Base-by-base conservation (phyloP, 495 filamentous ascomycete species). In the Bacidia gigantensis region DNA sequence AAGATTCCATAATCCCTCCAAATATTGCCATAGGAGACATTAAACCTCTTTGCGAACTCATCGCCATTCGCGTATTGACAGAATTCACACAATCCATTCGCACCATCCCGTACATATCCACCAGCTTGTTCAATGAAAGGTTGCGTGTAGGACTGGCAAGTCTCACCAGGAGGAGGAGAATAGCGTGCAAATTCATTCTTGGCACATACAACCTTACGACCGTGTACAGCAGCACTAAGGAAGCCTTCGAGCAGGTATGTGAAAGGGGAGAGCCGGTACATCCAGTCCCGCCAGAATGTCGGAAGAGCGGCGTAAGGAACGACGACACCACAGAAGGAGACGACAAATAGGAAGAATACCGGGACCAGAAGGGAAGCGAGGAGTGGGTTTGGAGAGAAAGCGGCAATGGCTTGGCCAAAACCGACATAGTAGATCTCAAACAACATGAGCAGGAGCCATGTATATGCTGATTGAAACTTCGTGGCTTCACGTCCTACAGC, bases 191-290 rank as follows among this genome's bases (percentile, higher is more conserved):
- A 74, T 60, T 86, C 82, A 2, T 67, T 60, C 24, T 65, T 54
- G 11, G 72, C 59, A 52, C 83, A 87, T 2, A 50, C 39, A n/a
- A 87, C 67, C 0, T 72, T 71, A 0, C 78, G 62, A 11, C 72
- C 65, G 49, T 82, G 80, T 1, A 72, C 68, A 1, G 75, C 68
- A 14, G 76, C 70, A 2, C 81, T 78, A 2, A 88, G 75, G 64
- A 87, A 85, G 9, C 86, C 88, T 42, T 78, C 72, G 59, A 96
- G 83, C 7, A 94, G 74, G 2, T 86, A 79, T 1, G 83, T 89
- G 65, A 93, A 92, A 0, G 88, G 88, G 57, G 88, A 82, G 2
- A 94, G 77, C 55, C 88, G 67, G 65, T 90, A 88, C 18, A 93
- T 70, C 86, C 86, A 90, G 0, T 71, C 70, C 11, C 80, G 73